phyloP scores from a whole-genome alignment of 2,329 filamentous ascomycete species.

The Colletotrichum higginsianum region DNA sequence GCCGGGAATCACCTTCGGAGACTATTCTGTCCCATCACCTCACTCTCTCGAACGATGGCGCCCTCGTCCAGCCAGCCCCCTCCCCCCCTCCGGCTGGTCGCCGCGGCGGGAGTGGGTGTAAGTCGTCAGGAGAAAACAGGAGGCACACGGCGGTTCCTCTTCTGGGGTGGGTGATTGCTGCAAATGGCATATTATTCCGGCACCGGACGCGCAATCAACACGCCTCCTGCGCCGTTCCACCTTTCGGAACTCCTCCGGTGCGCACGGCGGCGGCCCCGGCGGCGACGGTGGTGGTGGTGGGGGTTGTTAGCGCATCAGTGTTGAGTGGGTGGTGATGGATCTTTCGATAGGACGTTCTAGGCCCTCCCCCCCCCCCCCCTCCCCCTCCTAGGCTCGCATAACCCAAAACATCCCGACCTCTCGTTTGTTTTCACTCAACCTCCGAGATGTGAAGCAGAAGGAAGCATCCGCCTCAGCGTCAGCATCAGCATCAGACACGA shows the following conservation, averaged over 20 bases:
- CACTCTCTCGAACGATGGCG: neutral
- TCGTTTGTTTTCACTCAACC: neutral
- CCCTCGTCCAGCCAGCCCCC: neutral
- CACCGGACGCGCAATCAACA: neutral
- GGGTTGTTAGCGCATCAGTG: too few species aligned
- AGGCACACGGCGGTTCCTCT: neutral
- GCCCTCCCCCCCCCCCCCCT: neutral
- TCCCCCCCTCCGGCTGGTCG: too few species aligned
- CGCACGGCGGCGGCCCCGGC: neutral
- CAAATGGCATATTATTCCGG: neutral
- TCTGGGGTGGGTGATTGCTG: neutral
- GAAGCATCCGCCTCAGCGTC: too few species aligned
- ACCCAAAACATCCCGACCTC: constrained; percentile 33
- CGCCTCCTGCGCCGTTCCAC: constrained; percentile 11
- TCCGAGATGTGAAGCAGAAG: too few species aligned
- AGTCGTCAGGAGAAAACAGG: neutral
- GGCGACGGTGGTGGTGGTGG: neutral
- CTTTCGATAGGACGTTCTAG: constrained; percentile 25
- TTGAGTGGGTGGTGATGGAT: neutral
- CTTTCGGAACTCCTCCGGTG: constrained; percentile 20
- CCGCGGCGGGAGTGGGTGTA: neutral
- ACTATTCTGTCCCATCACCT: neutral
- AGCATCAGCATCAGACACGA: too few species aligned
- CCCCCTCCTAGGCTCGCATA: constrained; percentile 5
- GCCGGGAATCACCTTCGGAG: neutral